Conservation (phyloP, 768 basidiomycete genomes). For the Naematelia aurantialba region DNA sequence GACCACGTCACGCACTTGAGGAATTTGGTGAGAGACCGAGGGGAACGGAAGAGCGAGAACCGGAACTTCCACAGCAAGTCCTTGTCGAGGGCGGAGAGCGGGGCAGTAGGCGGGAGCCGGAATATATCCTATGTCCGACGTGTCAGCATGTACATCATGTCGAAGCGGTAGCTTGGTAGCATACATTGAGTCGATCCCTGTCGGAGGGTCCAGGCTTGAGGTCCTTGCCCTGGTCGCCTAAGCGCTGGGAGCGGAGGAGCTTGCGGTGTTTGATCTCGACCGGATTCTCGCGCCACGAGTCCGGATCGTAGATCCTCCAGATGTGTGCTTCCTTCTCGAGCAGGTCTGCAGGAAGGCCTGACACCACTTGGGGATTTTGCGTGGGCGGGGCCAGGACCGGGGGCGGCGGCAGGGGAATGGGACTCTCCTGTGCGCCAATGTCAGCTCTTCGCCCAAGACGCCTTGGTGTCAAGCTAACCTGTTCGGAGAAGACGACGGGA, state of each 20-base stretch:
- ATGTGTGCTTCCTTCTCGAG: conserved; percentile 63
- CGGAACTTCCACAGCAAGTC: conserved; percentile 98
- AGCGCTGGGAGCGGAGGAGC: conserved; percentile 87
- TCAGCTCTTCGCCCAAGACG: neutral
- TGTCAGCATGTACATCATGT: neutral
- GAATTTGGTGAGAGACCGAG: conserved; percentile 89
- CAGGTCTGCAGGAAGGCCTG: conserved; percentile 51
- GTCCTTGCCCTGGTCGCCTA: conserved; percentile 90
- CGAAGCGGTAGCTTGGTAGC: conserved; percentile 38
- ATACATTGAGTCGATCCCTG: conserved; percentile 82
- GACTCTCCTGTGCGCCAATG: conserved; percentile 36
- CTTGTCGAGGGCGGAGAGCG: conserved; percentile 84
- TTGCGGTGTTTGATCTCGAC: conserved; percentile 96
- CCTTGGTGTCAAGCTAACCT: conserved; percentile 55
- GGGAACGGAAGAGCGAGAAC: conserved; percentile 77
- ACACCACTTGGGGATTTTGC: conserved; percentile 24
- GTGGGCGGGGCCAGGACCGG: conserved; percentile 30
- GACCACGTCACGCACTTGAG: conserved; percentile 97
- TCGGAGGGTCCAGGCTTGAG: conserved; percentile 95
- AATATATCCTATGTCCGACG: conserved; percentile 71
- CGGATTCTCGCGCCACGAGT: conserved; percentile 85
- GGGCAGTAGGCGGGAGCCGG: conserved; percentile 82
- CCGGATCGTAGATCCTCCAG: conserved; percentile 88
- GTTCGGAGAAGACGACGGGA: conserved; percentile 90
- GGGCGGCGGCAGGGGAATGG: conserved; percentile 40